Base-by-base conservation (phyloP, 306 rosid species). In the Clitoria ternatea region DNA sequence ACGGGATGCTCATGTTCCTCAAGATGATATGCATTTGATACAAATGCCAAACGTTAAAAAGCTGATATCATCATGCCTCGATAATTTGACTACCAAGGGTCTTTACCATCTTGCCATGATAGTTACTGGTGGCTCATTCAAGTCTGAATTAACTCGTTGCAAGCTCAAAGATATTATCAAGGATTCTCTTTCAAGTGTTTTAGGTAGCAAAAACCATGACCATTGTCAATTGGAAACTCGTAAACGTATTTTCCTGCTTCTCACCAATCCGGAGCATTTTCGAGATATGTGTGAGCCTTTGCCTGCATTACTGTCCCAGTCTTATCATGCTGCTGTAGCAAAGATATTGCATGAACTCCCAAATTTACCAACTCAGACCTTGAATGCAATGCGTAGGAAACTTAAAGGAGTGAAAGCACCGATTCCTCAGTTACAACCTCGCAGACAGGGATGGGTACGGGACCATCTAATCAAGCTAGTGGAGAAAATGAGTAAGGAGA, bases 321-420 rank as follows among this genome's bases (percentile, higher is more conserved):
- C 79, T 59, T 65, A 29, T 27, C 80, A 7, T 15, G 80, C 74
- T 71, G 77, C 86, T 37, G 86, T 66, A 29, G 15, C 1, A 11
- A 79, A 81, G 73, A 64, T 89, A 24, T 76, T 94, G 75, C 20
- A 29, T 49, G 68, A 54, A 66, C 86, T 94, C 33, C 13, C 56
- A 61, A 61, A 68, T 45, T 71, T 94, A 48, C 79, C 96, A 49
- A 8, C 18, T 39, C 81, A 84, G 70, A 77, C 84, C 75, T 75
- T 94, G 77, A 14, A 72, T 66, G 91, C 85, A n/a, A 94, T 91
- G 97, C 66, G 67, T 47, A 82, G 79, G 55, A 91, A 87, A 80
- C 95, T 90, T 67, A 77, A 70, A 72, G 85, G 85, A 35, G 43
- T 53, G 54, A 14, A 66, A 75, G 78, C 53, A 52, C 10, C 57